phyloP scores from a whole-genome alignment of 495 filamentous ascomycete species.

The Tuber borchii region DNA sequence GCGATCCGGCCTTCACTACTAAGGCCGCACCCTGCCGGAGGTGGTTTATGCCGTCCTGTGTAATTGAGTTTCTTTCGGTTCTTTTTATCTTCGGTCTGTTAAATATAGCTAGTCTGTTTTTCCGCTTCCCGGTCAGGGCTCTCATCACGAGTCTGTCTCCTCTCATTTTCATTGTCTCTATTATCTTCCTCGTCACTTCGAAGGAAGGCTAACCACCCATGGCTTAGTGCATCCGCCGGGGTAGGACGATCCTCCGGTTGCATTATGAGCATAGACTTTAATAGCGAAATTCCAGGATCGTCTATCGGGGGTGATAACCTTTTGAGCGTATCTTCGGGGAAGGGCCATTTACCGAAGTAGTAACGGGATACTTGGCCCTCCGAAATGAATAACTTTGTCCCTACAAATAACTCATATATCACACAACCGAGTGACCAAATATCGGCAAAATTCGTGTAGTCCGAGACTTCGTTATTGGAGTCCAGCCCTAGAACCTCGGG shows the following conservation, averaged over 20 bases:
- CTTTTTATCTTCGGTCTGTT: neutral
- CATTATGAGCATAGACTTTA: neutral
- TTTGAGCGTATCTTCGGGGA: neutral
- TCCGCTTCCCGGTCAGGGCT: neutral
- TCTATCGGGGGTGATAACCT: neutral
- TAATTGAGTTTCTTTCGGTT: neutral
- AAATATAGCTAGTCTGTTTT: neutral
- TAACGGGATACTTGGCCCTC: neutral
- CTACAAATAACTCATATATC: neutral
- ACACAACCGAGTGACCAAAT: neutral
- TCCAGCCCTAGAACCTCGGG: neutral
- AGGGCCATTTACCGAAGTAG: neutral
- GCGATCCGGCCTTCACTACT: neutral
- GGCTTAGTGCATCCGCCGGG: neutral
- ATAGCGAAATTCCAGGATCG: neutral
- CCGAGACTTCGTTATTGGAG: neutral
- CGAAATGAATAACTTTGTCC: neutral
- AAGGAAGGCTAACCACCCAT: neutral
- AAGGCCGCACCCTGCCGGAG: neutral
- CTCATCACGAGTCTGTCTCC: neutral
- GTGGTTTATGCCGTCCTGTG: neutral
- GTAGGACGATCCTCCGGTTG: neutral
- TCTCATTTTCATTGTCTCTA: neutral
- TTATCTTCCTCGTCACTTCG: neutral
- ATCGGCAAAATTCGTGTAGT: neutral